Base-by-base conservation (phyloP, 2,329 filamentous ascomycete genomes). In the Monosporascus sp. region DNA sequence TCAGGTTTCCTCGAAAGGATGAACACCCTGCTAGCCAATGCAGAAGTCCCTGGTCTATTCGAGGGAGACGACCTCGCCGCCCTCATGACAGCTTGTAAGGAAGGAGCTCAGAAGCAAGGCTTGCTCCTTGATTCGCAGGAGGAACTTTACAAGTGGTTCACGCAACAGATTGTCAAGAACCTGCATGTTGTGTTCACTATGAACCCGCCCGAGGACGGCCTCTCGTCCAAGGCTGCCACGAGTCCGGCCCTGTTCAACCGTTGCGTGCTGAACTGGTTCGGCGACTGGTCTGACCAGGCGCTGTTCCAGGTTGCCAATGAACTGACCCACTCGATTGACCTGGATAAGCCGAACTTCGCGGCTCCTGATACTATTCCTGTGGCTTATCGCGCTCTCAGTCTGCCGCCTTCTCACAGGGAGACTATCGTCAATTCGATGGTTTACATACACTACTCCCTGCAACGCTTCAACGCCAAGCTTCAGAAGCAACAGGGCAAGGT, bases 121-220 rank as follows among this genome's bases (percentile, higher is more conserved):
- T 80, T 97, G 54, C 84, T 97, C 54, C 82, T 99, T 1, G 94
- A 99, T 73, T 97, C 94, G 1, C 92, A 96, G 62, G 95, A 99
- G 74, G 94, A 99, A 71, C 79, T 99, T n/a, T 99, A 99, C 80
- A 97, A 97, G 75, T 99, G 94, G 94, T 99, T 99, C 75, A 99
- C 95, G 0, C 90, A 96, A 64, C 94, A 99, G 70, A 97, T 99
- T 64, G 89, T 99, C 69, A 96, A 96, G 77, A 99, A 99, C 67
- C 76, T 99, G 41, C 94, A 99, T 65, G 94, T 99, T 47, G 94
- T 99, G 22, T 99, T 99, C 71, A 99, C 94, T 3, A 99, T 99
- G 94, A 99, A 99, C 71, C 94, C 94, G 15, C 95, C 94, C 0
- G 90, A 97, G 67, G 94, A 94, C 62, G 93, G 94, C 0, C 76